Evolutionary conservation across 306 rosid genomes (phyloP).

Genomic region (Amphicarpaea edgeworthii): DNA sequence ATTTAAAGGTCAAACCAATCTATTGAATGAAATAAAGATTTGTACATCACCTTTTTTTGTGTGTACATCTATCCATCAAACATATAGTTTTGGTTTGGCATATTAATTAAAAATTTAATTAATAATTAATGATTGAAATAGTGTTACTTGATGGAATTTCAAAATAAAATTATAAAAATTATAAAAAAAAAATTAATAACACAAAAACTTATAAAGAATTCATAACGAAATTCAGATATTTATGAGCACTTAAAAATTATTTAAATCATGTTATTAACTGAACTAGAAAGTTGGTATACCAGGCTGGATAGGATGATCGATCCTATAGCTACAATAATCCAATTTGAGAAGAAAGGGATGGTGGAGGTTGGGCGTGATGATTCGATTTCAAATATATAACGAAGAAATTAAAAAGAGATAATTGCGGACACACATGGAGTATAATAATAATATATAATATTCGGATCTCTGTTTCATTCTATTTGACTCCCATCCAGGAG

Average conservation of each 20-base stretch:
- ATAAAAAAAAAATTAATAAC: no score
- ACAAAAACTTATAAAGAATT: no score
- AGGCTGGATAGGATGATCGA: no score
- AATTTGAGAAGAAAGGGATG: background rate
- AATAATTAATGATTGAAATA: no score
- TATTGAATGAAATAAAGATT: background rate
- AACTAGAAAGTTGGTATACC: no score
- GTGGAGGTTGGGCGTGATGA: constrained; percentile 23
- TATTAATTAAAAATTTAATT: background rate
- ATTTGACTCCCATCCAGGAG: constrained; percentile 45
- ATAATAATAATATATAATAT: constrained; percentile 9
- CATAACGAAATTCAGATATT: no score
- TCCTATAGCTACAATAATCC: no score
- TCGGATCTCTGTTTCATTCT: constrained; percentile 41
- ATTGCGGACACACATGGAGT: background rate
- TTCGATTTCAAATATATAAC: constrained; percentile 36
- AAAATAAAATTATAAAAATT: no score
- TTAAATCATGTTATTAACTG: no score
- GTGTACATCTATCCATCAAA: background rate
- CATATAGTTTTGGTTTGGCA: no score
- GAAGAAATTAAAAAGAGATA: background rate
- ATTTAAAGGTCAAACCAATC: constrained; percentile 34
- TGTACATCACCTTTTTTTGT: background rate
- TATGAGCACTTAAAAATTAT: no score
- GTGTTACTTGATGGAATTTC: no score